phyloP scores from a whole-genome alignment of 352 stramenopile species.

The Globisporangium iwayamae region DNA sequence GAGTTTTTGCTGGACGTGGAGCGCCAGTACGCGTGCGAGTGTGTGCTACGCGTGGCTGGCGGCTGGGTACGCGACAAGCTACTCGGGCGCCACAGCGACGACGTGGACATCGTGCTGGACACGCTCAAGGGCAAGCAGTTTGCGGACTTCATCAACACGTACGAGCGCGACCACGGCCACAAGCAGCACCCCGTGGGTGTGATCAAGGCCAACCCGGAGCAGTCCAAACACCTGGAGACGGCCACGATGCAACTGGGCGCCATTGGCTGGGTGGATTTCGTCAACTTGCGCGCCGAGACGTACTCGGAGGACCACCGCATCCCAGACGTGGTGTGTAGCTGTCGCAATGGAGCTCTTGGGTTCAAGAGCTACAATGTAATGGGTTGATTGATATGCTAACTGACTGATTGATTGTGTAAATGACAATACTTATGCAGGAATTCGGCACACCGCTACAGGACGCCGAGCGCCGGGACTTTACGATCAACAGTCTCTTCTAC shows the following conservation, averaged over 20 bases:
- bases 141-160: slow-evolving; percentile 75
- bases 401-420: not conserved
- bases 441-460: slow-evolving; percentile 87
- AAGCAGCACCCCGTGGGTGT: slow-evolving; percentile 49
- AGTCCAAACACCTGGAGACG: slow-evolving; percentile 99
- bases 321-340: slow-evolving; percentile 34
- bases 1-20: slow-evolving; percentile 57
- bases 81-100: slow-evolving; percentile 76
- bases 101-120: slow-evolving; percentile 98
- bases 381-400: not conserved
- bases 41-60: slow-evolving; percentile 94
- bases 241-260: slow-evolving; percentile 93
- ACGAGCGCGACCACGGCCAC: slow-evolving; percentile 53
- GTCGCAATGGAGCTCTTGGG: too few species aligned
- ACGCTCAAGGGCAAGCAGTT: slow-evolving; percentile 95
- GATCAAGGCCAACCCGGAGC: slow-evolving; percentile 85
- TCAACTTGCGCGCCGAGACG: slow-evolving; percentile 96
- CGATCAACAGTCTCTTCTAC: slow-evolving; percentile 98
- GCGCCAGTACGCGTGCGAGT: slow-evolving; percentile 37
- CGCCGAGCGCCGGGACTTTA: slow-evolving; percentile 94
- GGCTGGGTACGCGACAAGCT: slow-evolving; percentile 99
- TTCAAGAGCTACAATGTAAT: not conserved
- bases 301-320: slow-evolving; percentile 88
- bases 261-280: slow-evolving; percentile 96
- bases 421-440: slow-evolving; percentile 15